Base-by-base conservation (phyloP, 2,329 filamentous ascomycete species). In the Fusarium algeriense region DNA sequence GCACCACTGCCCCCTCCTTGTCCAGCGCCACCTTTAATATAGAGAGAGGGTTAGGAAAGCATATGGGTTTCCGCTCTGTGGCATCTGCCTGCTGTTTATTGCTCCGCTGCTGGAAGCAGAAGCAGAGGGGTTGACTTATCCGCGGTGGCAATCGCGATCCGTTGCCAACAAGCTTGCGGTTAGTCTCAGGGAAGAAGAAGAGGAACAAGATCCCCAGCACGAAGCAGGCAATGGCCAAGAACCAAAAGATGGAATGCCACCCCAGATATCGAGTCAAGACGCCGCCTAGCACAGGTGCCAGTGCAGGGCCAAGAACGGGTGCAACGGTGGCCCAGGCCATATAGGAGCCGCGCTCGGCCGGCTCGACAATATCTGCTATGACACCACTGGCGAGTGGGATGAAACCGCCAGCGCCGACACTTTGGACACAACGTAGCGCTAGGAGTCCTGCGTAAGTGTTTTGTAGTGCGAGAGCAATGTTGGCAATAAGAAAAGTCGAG, bases 151-250 rank as follows among this genome's bases (percentile, higher is more conserved):
- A 13, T 4, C 1, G 9, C 3, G 19, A 30, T 32, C 44, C 26
- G 6, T 32, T 32, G 8, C 28, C 44, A 17, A 48, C 28, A 20
- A 48, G 26, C 9, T 48, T 48, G 11, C 13, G 44, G 8, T 32
- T 20, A 0, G 44, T 48, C 44, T 48, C 44, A 1, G 44, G 28
- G 14, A 48, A 48, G 6, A 48, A 11, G 4, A 30, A 48, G 5
- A 32, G 9, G n/a, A 48, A 17, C 0, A 20, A 2, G 4, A 46
- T 10, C 2, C 9, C 45, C 1, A 32, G n/a, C 0, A 48, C n/a
- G 5, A n/a, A 7, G 10, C 45, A 34, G 15, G 28, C 14, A 2
- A 34, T 23, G 7, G n/a, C 45, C n/a, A 48, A 15, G 10, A 34
- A 48, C 45, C 28, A 34, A 34, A 48, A 48, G 10, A 48, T 48